Conservation (phyloP, 1,284 basidiomycete genomes). For the Cystobasidium slooffiae region DNA sequence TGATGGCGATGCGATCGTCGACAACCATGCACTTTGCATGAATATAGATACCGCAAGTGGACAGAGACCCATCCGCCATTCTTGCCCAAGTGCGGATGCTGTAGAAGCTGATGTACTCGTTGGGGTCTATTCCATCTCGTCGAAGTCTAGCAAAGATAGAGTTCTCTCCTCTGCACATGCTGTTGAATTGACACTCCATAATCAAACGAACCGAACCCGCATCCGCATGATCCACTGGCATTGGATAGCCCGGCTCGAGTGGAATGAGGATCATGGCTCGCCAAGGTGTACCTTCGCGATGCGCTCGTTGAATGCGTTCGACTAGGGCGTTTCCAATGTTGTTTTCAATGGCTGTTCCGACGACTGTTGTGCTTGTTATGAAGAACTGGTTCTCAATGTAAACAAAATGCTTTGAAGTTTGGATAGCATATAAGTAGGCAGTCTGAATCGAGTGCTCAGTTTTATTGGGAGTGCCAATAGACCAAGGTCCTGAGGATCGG, state of each 20-base stretch:
- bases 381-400: slow-evolving; percentile 99
- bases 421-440: slow-evolving; percentile 62
- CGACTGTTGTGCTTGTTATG: slow-evolving; percentile 66
- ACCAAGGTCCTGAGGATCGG: slow-evolving; percentile 94
- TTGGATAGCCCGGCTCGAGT: slow-evolving; percentile 89
- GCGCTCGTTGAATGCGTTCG: slow-evolving; percentile 85
- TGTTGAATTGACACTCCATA: slow-evolving; percentile 88
- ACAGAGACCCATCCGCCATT: slow-evolving; percentile 79
- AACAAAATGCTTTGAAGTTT: slow-evolving; percentile 89
- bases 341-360: slow-evolving; percentile 87
- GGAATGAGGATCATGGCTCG: slow-evolving; percentile 92
- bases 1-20: slow-evolving; percentile 94
- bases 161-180: slow-evolving; percentile 84
- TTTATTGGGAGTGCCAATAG: slow-evolving; percentile 82
- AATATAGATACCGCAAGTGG: slow-evolving; percentile 68
- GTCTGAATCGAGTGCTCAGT: slow-evolving; percentile 80
- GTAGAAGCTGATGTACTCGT: slow-evolving; percentile 91
- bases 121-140: slow-evolving; percentile 88
- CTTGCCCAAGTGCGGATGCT: slow-evolving; percentile 93
- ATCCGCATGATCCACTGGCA: slow-evolving; percentile 88
- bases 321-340: slow-evolving; percentile 93
- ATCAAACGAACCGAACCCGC: slow-evolving; percentile 91
- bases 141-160: slow-evolving; percentile 88
- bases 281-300: slow-evolving; percentile 81
- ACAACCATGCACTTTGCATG: slow-evolving; percentile 75